Base-by-base conservation (phyloP, 768 basidiomycete genomes). In the Leccinum broughii region DNA sequence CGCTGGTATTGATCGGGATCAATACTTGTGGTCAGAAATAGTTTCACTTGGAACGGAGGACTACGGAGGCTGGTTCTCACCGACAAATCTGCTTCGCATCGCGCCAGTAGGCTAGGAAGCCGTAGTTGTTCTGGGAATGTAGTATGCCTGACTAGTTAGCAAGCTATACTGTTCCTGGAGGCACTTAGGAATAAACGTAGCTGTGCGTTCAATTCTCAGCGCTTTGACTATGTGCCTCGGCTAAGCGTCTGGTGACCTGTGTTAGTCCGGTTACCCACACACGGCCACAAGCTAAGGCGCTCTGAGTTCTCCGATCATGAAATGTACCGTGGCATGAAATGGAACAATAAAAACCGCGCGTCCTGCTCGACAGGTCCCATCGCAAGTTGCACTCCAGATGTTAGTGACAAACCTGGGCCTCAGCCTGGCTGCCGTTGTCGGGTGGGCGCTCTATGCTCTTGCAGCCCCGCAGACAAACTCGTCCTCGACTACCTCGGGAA, bases 351-450 rank as follows among this genome's bases (percentile, higher is more conserved):
- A 39, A 13, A 10, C 10, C 48, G 7, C 20, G 22, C 30, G 24
- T 0, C 17, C 24, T 49, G 35, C 54, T 28, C 34, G 32, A 37
- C 48, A 1, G n/a, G 58, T 22, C 35, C 34, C 34, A 35, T 13
- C 20, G n/a, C 17, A 10, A 44, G 22, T 15, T 28, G 5, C 32
- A 34, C 34, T 35, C 34, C 13, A 35, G n/a, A 80, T 83, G 83
- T 71, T 7, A 30, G 30, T 71, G 41, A 71, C 69, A 9, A 44
- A 24, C 13, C 46, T 64, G 37, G 66, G 24, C 26, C 49, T 51
- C 8, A 5, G 54, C 48, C 22, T 62, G 6, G 62, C 53, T 32
- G 41, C 54, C 50, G 39, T 75, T 39, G 57, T 56, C 8, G 60
- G 65, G 58, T 44, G 67, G 56, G 58, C 56, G 6, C 34, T 41